Percentiles rank a stretch among this genome's conserved stretches.
Evolutionary conservation across 805 yeast genomes (phyloP).

Genomic region (Wickerhamiella allomyrinae): DNA sequence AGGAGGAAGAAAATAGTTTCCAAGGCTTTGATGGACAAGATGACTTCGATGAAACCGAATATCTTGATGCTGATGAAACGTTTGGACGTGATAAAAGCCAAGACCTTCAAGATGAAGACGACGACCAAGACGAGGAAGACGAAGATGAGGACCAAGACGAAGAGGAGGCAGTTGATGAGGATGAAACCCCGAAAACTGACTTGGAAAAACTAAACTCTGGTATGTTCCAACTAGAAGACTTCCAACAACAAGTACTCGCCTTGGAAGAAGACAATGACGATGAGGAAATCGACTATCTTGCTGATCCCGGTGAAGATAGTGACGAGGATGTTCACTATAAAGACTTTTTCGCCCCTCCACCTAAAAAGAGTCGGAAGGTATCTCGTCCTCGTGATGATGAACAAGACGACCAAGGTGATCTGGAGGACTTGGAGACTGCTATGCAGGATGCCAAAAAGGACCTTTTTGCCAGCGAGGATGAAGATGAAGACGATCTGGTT

Average conservation of each 20-base stretch:
- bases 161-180: conserved; percentile 19
- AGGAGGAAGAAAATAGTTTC: not conserved
- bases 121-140: conserved; percentile 18
- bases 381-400: not conserved
- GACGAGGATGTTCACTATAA: conserved; percentile 24
- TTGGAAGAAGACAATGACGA: conserved; percentile 40
- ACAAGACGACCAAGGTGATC: conserved; percentile 10
- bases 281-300: conserved; percentile 34
- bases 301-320: conserved; percentile 35
- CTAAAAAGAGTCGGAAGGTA: conserved; percentile 13
- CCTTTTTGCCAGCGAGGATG: conserved; percentile 32
- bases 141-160: conserved; percentile 21
- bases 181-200: conserved; percentile 29
- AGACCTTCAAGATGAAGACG: conserved; percentile 22
- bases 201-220: conserved; percentile 64
- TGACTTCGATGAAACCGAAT: conserved; percentile 7
- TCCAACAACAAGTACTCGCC: conserved; percentile 58
- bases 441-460: conserved; percentile 24
- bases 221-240: conserved; percentile 73
- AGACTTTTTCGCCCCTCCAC: conserved; percentile 30
- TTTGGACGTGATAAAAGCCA: conserved; percentile 15
- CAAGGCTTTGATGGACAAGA: conserved; percentile 2
- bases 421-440: conserved; percentile 18
- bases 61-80: conserved; percentile 16
- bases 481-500: conserved; percentile 46